Evolutionary conservation across 2,329 filamentous ascomycete species (phyloP), one percentile per base, ranked within the genome.

Genomic region (Cercospora sp.): DNA sequence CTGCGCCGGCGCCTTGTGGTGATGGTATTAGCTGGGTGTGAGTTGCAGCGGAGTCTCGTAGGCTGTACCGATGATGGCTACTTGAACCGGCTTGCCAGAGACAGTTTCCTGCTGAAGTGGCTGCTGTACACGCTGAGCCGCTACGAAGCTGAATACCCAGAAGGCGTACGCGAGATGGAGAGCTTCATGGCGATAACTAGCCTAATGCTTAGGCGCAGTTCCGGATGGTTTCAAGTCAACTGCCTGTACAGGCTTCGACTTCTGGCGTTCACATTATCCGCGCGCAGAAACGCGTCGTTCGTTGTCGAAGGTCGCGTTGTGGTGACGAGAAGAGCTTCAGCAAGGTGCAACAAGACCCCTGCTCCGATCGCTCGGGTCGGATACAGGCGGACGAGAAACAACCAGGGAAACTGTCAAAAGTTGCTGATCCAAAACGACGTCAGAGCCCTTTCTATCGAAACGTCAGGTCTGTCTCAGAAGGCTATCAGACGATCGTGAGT

Each of bases 1-100:
- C 94, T 53, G 95, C 90, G 58, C 95, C 95, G 73, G 94, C 94
- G 70, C 95, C 94, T 97, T 45, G 51, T 6, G 10, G 18, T 32
- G 21, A 37, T 34, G 16, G 34, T 43, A 30, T 40, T 43, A 61
- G 59, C 13, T 28, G 59, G 16, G n/a, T 28, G 10, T 18, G 18
- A 45, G 32, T 5, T n/a, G 32, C 0, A 28, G 26, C 16, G 59
- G 18, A 2, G 24, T 45, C 32, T 18, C 3, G 24, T 16, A 28
- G 18, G 12, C 7, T 12, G n/a, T 58, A 69, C 69, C 71, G 32
- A 73, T 71, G 32, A 73, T 73, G 34, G 71, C 71, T n/a, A 73
- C 61, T 32, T 71, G 67, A 13, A 72, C n/a, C 13, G 70, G 34
- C 24, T 9, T 66, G 40, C 28, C 66, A 40, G 60, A 28, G 43